Evolutionary conservation across 1,284 basidiomycete genomes (phyloP), one percentile per base, ranked within the genome.

Genomic region (Apiotrichum gracile): DNA sequence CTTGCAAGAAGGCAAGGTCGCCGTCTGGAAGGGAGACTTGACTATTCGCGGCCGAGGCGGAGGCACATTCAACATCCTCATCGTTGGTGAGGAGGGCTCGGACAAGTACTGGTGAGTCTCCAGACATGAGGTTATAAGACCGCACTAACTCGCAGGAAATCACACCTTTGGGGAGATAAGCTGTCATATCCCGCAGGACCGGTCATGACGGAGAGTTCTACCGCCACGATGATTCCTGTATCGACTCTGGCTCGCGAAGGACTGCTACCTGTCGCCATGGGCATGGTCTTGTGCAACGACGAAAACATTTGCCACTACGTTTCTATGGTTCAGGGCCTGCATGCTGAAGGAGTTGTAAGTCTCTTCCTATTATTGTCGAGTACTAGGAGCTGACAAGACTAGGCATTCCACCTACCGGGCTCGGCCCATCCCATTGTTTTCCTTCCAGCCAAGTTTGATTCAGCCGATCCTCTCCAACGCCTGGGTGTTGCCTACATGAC

Each of bases 281-380:
- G 69, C n/a, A 73, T 73, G 71, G 71, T 73, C 10, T 52, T 73
- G 26, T 72, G 69, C 49, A 69, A 72, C 46, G 69, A 69, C 51
- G 58, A 64, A 22, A 60, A 67, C 22, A 61, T 68, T 13, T 49
- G 47, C 6, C 52, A 54, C 10, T 73, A 66, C 48, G 69, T 72
- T 33, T 47, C 60, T 22, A 68, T 73, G 67, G 71, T 73, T 0
- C 69, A 71, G 24, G 65, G 67, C 12, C 52, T 73, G 17, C 71
- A 73, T 47, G 63, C 68, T 1, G 69, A 71, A 52, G 71, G 71
- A 26, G 69, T 71, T 22, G 70, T 72, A 54, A 62, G 70, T 70
- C 5, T n/a, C 27, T 5, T 21, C 39, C 0, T 7, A 27, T 19
- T 44, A 10, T n/a, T 13, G 8, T 16, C 35, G 31, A 21, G 19